phyloP scores from a whole-genome alignment of 805 yeast genomes.

The Kazachstania africana region DNA sequence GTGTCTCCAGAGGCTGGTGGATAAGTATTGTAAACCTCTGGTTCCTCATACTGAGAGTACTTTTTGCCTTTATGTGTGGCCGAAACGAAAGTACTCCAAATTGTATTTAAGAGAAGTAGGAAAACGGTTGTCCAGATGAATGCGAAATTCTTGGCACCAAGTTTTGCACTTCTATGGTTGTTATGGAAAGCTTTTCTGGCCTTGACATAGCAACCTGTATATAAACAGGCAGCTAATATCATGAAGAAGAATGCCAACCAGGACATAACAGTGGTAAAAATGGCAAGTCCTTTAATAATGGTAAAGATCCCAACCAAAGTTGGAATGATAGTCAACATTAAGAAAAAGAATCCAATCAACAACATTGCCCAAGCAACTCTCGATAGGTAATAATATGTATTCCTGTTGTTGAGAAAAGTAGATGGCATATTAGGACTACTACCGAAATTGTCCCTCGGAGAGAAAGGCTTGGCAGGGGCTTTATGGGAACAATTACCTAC shows the following conservation, averaged over 20 bases:
- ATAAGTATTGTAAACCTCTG: slow-evolving; percentile 2
- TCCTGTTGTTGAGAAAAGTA: slow-evolving; percentile 36
- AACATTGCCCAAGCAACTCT: slow-evolving; percentile 59
- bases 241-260: slow-evolving; percentile 36
- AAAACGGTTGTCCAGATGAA: slow-evolving; percentile 42
- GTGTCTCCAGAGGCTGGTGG: slow-evolving; percentile 1
- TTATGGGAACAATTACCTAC: slow-evolving; percentile 41
- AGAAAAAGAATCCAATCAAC: slow-evolving; percentile 44
- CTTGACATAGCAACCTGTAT: slow-evolving; percentile 44
- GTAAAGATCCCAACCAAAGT: slow-evolving; percentile 15
- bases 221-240: slow-evolving; percentile 34
- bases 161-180: slow-evolving; percentile 30
- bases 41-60: slow-evolving; percentile 3
- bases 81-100: slow-evolving; percentile 13
- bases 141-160: slow-evolving; percentile 44
- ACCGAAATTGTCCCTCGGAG: slow-evolving; percentile 67
- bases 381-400: slow-evolving; percentile 51
- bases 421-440: slow-evolving; percentile 42
- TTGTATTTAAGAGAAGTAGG: slow-evolving; percentile 9
- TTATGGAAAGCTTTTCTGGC: slow-evolving; percentile 38
- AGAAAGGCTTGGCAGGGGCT: slow-evolving; percentile 72
- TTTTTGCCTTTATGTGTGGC: slow-evolving; percentile 5
- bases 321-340: slow-evolving; percentile 37
- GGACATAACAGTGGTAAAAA: slow-evolving; percentile 10
- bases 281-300: slow-evolving; percentile 8